Evolutionary conservation across 805 yeast species (phyloP).

Genomic region (Sungouiella blattae): DNA sequence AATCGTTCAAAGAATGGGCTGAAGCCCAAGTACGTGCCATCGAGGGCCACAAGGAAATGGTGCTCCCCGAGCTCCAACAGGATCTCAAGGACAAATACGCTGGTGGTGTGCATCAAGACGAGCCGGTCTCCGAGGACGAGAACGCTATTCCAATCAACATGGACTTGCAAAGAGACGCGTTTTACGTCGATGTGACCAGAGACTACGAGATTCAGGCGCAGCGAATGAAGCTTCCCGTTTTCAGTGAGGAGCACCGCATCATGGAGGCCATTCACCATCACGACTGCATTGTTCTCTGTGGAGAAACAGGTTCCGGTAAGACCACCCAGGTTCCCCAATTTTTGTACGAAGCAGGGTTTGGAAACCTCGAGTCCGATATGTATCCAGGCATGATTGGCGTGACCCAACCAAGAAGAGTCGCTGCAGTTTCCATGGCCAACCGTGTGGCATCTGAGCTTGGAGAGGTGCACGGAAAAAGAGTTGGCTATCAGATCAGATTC

Average conservation of each 20-base stretch:
- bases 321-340: conserved; percentile 98
- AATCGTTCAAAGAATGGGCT: conserved; percentile 86
- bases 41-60: conserved; percentile 50
- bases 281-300: conserved; percentile 87
- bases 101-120: conserved; percentile 69
- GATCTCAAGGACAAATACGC: conserved; percentile 42
- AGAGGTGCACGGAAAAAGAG: conserved; percentile 55
- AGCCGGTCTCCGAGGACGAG: conserved; percentile 49
- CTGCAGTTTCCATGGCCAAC: conserved; percentile 87
- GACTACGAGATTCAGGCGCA: conserved; percentile 60
- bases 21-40: conserved; percentile 61
- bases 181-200: conserved; percentile 66
- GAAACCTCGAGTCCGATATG: conserved; percentile 50
- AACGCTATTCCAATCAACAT: conserved; percentile 57
- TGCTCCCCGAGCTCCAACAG: conserved; percentile 45
- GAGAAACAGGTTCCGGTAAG: conserved; percentile 98
- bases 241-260: conserved; percentile 82
- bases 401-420: conserved; percentile 94
- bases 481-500: conserved; percentile 80
- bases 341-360: conserved; percentile 89
- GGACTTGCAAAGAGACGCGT: conserved; percentile 52
- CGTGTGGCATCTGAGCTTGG: conserved; percentile 79
- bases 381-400: conserved; percentile 92
- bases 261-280: conserved; percentile 96
- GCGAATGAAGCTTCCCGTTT: conserved; percentile 80